Percentiles rank a stretch among this genome's conserved stretches.
These are phyloP conservation scores for Monosporascus sp. DNA, from an alignment of 2,329 filamentous ascomycete species.

Conservation along the genomic window DNA sequence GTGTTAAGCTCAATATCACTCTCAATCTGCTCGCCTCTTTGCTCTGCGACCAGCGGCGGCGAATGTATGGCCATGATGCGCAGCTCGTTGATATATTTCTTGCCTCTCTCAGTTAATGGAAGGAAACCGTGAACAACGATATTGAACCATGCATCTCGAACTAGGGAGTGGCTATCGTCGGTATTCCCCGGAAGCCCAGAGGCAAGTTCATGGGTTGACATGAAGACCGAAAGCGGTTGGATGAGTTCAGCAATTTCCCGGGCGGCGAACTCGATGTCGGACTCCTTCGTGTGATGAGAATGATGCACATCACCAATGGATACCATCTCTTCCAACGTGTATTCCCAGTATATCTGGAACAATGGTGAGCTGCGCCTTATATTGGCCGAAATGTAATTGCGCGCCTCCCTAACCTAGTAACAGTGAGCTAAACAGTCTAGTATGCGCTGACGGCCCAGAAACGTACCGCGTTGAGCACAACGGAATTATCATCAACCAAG, in stretches of 20 bases:
- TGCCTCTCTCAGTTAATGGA: conserved; percentile 65
- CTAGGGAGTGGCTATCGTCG: conserved; percentile 65
- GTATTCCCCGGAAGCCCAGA: conserved; percentile 41
- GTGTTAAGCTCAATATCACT: conserved; percentile 97
- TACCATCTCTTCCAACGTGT: conserved; percentile 80
- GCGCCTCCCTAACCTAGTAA: conserved; percentile 63
- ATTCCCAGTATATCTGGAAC: conserved; percentile 76
- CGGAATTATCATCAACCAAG: conserved; percentile 60
- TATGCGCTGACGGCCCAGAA: background rate
- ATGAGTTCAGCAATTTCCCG: conserved; percentile 84
- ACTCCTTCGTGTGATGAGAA: conserved; percentile 64
- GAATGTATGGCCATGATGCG: conserved; percentile 82
- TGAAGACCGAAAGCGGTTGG: conserved; percentile 78
- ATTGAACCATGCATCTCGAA: conserved; percentile 97
- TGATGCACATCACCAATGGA: conserved; percentile 84
- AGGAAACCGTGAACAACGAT: conserved; percentile 91
- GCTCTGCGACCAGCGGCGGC: conserved; percentile 78
- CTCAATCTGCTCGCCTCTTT: conserved; percentile 83
- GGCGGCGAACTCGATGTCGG: conserved; percentile 76
- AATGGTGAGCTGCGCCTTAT: conserved; percentile 64
- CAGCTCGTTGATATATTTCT: conserved; percentile 69
- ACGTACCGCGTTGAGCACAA: conserved; percentile 66
- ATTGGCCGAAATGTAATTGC: conserved; percentile 69
- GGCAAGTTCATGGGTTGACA: conserved; percentile 59
- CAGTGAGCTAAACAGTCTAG: conserved; percentile 5